phyloP scores from a whole-genome alignment of 208 protist species.

The Naegleria lovaniensis region DNA sequence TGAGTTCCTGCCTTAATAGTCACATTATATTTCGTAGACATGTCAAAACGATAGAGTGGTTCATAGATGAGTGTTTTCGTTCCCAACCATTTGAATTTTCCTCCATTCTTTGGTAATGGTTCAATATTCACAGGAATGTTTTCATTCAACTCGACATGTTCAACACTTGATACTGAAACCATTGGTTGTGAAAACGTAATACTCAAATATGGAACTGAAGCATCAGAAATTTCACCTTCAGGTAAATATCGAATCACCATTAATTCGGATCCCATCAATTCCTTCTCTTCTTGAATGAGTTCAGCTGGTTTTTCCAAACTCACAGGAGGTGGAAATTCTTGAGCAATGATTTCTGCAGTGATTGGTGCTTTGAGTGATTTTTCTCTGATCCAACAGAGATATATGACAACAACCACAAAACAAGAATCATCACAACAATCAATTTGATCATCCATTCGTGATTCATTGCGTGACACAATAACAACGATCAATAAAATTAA shows the following conservation, averaged over 20 bases:
- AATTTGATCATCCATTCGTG: too few relatives aligned
- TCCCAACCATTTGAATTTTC: neutral
- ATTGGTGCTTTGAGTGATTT: neutral
- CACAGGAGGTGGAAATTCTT: neutral
- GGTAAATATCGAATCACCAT: neutral
- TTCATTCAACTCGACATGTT: neutral
- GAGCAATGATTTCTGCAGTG: neutral
- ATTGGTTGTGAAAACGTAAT: conserved; percentile 1
- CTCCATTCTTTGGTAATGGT: neutral
- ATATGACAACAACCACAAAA: too few relatives aligned
- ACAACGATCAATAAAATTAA: too few relatives aligned
- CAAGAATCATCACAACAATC: too few relatives aligned
- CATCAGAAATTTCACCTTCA: neutral
- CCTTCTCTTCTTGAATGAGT: neutral
- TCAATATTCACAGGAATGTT: neutral
- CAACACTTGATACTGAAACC: neutral
- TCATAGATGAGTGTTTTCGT: neutral
- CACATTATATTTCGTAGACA: neutral
- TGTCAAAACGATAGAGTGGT: neutral
- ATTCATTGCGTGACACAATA: too few relatives aligned
- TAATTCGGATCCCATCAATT: neutral
- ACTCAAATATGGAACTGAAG: neutral
- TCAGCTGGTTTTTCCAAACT: neutral
- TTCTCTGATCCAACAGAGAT: too few relatives aligned
- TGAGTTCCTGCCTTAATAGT: neutral